These are phyloP conservation scores for Penicillium sp. DNA, from an alignment of 2,329 filamentous ascomycete genomes.

Conservation along the genomic window DNA sequence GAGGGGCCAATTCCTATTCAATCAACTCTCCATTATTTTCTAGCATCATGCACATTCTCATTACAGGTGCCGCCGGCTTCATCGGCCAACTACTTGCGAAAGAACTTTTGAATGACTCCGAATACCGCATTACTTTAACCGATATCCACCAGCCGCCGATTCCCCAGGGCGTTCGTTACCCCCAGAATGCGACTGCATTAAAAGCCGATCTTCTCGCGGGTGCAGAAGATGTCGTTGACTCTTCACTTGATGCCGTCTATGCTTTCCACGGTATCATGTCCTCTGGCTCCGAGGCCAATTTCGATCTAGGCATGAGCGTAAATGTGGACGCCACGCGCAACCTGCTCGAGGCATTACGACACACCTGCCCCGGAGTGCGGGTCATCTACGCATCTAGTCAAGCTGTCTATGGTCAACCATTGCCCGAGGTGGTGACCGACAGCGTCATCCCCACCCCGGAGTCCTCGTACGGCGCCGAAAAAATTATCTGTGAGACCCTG, in stretches of 20 bases:
- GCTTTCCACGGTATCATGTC: conserved; percentile 69
- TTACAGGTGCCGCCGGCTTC: conserved; percentile 64
- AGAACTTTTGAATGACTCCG: conserved; percentile 52
- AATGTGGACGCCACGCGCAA: conserved; percentile 60
- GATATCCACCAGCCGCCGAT: conserved; percentile 56
- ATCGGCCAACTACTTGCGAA: conserved; percentile 61
- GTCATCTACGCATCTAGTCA: conserved; percentile 63
- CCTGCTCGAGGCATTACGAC: conserved; percentile 54
- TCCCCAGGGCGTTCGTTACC: conserved; percentile 48
- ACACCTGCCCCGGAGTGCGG: conserved; percentile 52
- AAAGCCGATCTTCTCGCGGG: conserved; percentile 54
- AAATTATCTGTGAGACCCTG: conserved; percentile 61
- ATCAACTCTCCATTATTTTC: background rate
- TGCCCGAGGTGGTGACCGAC: conserved; percentile 54
- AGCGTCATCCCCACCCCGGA: conserved; percentile 57
- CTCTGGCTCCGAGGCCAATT: conserved; percentile 60
- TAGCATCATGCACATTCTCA: conserved; percentile 52
- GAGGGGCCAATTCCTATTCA: background rate
- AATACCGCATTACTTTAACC: conserved; percentile 53
- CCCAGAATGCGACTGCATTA: conserved; percentile 51
- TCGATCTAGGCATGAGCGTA: conserved; percentile 57
- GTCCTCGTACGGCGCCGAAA: conserved; percentile 62
- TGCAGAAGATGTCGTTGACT: conserved; percentile 37
- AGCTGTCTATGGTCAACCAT: conserved; percentile 61
- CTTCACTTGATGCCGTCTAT: conserved; percentile 55